Percentiles rank a stretch among this genome's conserved stretches.
Evolutionary conservation across 1,284 basidiomycete genomes (phyloP).

Genomic region (Cryptococcus sp.): DNA sequence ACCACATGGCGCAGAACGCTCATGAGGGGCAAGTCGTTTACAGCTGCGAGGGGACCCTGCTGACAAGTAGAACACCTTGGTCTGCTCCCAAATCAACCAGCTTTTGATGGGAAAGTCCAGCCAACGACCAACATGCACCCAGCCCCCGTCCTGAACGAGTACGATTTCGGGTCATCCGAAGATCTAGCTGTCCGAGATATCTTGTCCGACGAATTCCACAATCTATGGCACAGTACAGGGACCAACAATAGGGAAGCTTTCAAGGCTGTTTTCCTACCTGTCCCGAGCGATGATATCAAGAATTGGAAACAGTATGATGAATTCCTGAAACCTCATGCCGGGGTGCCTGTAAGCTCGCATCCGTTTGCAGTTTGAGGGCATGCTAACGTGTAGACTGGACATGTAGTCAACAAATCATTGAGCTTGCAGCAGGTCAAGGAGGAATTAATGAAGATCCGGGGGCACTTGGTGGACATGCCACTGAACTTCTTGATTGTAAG

Average conservation of each 20-base stretch:
- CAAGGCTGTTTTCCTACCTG: slow-evolving; percentile 41
- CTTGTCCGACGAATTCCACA: slow-evolving; percentile 58
- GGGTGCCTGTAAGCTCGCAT: slow-evolving; percentile 22
- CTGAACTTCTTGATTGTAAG: slow-evolving; percentile 41
- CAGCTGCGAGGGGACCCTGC: not conserved
- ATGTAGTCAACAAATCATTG: slow-evolving; percentile 64
- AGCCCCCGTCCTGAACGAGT: slow-evolving; percentile 63
- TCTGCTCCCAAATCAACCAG: slow-evolving; percentile 53
- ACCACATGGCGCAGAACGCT: slow-evolving; percentile 39
- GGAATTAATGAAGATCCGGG: slow-evolving; percentile 61
- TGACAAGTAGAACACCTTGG: slow-evolving; percentile 70
- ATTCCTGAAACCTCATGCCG: slow-evolving; percentile 40
- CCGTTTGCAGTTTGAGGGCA: not conserved
- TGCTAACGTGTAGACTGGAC: slow-evolving; percentile 62
- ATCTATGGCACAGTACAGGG: slow-evolving; percentile 69
- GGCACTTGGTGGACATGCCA: slow-evolving; percentile 53
- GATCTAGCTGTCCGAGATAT: slow-evolving; percentile 77
- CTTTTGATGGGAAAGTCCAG: slow-evolving; percentile 50
- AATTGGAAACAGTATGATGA: slow-evolving; percentile 74
- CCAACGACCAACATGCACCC: slow-evolving; percentile 63
- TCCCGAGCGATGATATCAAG: slow-evolving; percentile 74
- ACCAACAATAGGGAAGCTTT: slow-evolving; percentile 72
- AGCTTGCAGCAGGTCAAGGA: slow-evolving; percentile 66
- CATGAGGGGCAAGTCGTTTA: slow-evolving; percentile 35
- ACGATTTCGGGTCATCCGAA: slow-evolving; percentile 59